Conservation (phyloP, 768 basidiomycete genomes). For the Dendrothele bispora region DNA sequence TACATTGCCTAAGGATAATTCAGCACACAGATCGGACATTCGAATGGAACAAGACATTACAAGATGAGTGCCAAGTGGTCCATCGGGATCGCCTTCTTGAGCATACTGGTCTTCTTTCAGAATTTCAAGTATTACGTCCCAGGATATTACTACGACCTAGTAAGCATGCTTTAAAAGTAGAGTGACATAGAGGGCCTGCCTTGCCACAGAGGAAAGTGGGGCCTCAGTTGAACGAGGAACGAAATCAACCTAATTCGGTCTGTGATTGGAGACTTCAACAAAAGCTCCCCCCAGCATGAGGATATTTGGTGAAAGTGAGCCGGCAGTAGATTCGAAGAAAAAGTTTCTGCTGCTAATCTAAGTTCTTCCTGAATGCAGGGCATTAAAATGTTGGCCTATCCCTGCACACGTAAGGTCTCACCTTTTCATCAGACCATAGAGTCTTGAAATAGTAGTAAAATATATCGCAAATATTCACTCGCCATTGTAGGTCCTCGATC, state of each 20-base stretch:
- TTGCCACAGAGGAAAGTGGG: slow-evolving; percentile 69
- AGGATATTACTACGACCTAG: slow-evolving; percentile 53
- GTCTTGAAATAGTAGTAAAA: slow-evolving; percentile 61
- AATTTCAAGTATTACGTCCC: slow-evolving; percentile 60
- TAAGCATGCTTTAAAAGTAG: not conserved
- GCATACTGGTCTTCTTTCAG: slow-evolving; percentile 56
- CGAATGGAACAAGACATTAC: slow-evolving; percentile 26
- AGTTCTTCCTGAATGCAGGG: slow-evolving; percentile 61
- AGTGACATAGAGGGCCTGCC: slow-evolving; percentile 35
- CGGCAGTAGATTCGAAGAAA: slow-evolving; percentile 60
- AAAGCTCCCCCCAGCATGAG: slow-evolving; percentile 64
- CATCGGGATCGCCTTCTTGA: slow-evolving; percentile 35
- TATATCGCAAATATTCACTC: slow-evolving; percentile 56
- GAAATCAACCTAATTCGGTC: slow-evolving; percentile 59
- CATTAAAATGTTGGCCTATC: not conserved
- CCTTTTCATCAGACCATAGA: slow-evolving; percentile 65
- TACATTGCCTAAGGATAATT: slow-evolving; percentile 39
- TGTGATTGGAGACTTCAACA: slow-evolving; percentile 52
- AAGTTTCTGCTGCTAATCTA: slow-evolving; percentile 55
- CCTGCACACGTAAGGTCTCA: slow-evolving; percentile 24
- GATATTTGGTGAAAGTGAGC: slow-evolving; percentile 67
- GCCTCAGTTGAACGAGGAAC: slow-evolving; percentile 68
- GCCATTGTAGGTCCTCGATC: slow-evolving; percentile 69
- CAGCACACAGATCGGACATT: not conserved
- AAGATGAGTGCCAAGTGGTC: slow-evolving; percentile 38